Conservation (phyloP, 129 eudicot genomes). For the Lonicera japonica region DNA sequence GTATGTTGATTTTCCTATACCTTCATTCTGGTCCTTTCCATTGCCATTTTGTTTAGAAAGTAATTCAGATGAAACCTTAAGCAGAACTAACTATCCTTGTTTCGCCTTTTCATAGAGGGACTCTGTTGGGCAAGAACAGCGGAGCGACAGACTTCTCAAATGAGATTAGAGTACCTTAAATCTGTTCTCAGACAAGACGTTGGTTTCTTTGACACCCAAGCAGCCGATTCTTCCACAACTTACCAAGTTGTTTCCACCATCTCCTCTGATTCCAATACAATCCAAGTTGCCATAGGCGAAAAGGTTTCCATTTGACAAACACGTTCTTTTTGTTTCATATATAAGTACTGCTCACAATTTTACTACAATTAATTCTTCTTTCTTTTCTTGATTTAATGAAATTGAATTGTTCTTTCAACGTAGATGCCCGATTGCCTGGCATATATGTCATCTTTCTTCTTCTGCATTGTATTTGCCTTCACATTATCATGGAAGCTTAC, state of each 20-base stretch:
- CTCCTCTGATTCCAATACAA: constrained; percentile 51
- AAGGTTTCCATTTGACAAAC: constrained; percentile 31
- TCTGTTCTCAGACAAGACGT: constrained; percentile 77
- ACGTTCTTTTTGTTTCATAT: background rate
- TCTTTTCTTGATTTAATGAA: background rate
- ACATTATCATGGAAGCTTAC: constrained; percentile 65
- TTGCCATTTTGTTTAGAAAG: background rate
- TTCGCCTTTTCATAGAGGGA: constrained; percentile 41
- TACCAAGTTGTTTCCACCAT: constrained; percentile 61
- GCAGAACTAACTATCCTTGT: background rate
- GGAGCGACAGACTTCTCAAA: constrained; percentile 66
- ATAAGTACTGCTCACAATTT: background rate
- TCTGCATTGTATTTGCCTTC: constrained; percentile 55
- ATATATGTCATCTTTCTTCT: constrained; percentile 55
- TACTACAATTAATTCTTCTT: background rate
- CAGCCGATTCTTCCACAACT: constrained; percentile 46
- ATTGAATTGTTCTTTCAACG: background rate
- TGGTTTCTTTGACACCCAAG: constrained; percentile 68
- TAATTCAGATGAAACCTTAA: background rate
- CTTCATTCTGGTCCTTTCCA: background rate
- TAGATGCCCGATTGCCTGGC: constrained; percentile 65
- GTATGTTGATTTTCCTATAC: constrained; percentile 21
- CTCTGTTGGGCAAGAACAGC: constrained; percentile 75
- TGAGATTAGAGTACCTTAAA: constrained; percentile 66
- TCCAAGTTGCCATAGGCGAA: constrained; percentile 61